Evolutionary conservation across 306 rosid species (phyloP), one percentile per base, ranked within the genome.

Genomic region (Quercus bicolor): DNA sequence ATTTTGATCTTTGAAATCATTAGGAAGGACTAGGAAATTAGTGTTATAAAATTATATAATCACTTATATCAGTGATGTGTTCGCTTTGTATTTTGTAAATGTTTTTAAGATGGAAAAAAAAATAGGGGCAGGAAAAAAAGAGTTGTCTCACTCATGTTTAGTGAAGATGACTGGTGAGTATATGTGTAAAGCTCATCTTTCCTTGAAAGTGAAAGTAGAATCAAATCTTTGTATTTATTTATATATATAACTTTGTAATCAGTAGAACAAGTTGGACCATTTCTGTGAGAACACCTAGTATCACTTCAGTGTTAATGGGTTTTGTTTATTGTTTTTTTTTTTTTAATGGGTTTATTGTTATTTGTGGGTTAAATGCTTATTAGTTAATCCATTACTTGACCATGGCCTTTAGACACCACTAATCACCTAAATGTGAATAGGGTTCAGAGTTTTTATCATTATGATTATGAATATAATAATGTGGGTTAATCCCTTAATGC

Each of bases 101-200:
- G 76, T 68, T 73, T 43, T 43, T 33, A 20, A 73, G 70, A 57
- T 60, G 64, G 37, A 12, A 19, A 13, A 14, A 69, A 34, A 48
- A 12, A 10, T 3, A 48, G 53, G 15, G 16, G 72, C 52, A 9
- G 6, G 29, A 15, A 45, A 69, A 19, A 72, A n/a, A 28, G 55
- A 45, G 74, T 61, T 59, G 52, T 40, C 45, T 68, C 61, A n/a
- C 68, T 56, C 52, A 14, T 78, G 59, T 54, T 68, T 68, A 60
- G 68, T 77, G 78, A 82, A 52, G 24, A 56, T 34, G 60, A 77
- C 78, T 43, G 66, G 53, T 81, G 56, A 31, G 65, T 33, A 57
- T 68, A 75, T 31, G 14, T 71, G 85, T 79, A 81, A 89, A 85
- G 87, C 86, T 80, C 84, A 68, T 75, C 86, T 84, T 87, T 90